These are phyloP conservation scores for Balakata baccata DNA, from an alignment of 345 rosid genomes.

Conservation along the genomic window DNA sequence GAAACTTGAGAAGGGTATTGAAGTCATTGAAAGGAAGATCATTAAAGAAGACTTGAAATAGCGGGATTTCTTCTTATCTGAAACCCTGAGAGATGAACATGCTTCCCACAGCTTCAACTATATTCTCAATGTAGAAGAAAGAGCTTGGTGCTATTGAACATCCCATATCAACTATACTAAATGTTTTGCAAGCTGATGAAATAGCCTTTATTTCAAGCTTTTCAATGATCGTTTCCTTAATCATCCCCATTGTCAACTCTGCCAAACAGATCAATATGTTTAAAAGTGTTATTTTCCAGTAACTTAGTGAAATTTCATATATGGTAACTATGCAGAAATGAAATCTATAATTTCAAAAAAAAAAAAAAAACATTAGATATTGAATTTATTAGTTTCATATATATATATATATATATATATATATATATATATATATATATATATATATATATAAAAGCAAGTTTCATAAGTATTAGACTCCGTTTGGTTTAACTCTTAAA, in stretches of 20 bases:
- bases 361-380: too few relatives aligned
- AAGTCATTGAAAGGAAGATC: constrained; percentile 10
- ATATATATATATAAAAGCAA: too few relatives aligned
- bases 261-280: neutral
- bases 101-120: constrained; percentile 1
- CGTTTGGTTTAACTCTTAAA: too few relatives aligned
- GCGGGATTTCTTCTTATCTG: neutral
- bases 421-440: too few relatives aligned
- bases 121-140: constrained; percentile 5
- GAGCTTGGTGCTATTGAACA: constrained; percentile 14
- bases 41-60: constrained; percentile 18
- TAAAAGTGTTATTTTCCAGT: too few relatives aligned
- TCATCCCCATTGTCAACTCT: neutral
- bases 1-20: constrained; percentile 12
- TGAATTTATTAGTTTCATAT: too few relatives aligned
- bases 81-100: neutral
- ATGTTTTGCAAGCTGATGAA: neutral
- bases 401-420: too few relatives aligned
- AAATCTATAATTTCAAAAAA: too few relatives aligned
- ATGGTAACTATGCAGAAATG: too few relatives aligned
- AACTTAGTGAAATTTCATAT: too few relatives aligned
- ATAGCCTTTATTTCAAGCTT: neutral
- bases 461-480: too few relatives aligned
- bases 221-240: neutral
- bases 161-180: constrained; percentile 3